Evolutionary conservation across 768 basidiomycete genomes (phyloP), one percentile per base, ranked within the genome.

Genomic region (Harrya chromipes): DNA sequence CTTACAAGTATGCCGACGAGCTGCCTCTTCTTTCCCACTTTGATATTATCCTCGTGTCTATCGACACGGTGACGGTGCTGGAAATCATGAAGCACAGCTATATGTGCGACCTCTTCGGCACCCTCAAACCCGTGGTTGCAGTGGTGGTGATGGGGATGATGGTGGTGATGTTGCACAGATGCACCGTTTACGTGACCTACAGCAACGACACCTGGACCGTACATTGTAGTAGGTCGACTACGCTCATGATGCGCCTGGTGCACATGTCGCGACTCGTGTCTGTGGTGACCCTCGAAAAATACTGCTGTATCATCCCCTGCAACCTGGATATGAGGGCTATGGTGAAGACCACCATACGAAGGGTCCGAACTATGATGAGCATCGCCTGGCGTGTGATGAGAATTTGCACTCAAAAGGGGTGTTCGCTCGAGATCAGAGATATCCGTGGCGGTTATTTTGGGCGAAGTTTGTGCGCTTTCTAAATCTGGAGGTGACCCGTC

Each of bases 1-100:
- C 65, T 61, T 33, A 89, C 88, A 29, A 91, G 70, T 47, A 90
- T 84, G 3, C 88, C 84, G 42, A 92, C 77, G 37, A 92, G 71
- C 58, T 89, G 87, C 49, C 85, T 69, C 60, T 76, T 73, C 47
- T 81, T 72, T 8, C 81, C 81, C 9, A 83, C 61, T 36, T 52
- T 66, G 0, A 67, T 62, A 13, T 64, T 60, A 5, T 57, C 35
- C 60, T 64, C 46, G 14, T 55, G 40, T 42, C 44, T 45, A 27
- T 40, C 24, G 4, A 2, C 4, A n/a, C 6, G 26, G 26, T 37
- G 13, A 6, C 46, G 37, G 2, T 43, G 49, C 23, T 47, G 52
- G 19, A 35, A 36, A 31, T 43, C 31, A 13, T 45, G 23, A 40
- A 46, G 23, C 9, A 29, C 59, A 13, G 20, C 29, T 27, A 36